Evolutionary conservation across 495 filamentous ascomycete genomes (phyloP), one percentile per base, ranked within the genome.

Genomic region (Niebla homalea): DNA sequence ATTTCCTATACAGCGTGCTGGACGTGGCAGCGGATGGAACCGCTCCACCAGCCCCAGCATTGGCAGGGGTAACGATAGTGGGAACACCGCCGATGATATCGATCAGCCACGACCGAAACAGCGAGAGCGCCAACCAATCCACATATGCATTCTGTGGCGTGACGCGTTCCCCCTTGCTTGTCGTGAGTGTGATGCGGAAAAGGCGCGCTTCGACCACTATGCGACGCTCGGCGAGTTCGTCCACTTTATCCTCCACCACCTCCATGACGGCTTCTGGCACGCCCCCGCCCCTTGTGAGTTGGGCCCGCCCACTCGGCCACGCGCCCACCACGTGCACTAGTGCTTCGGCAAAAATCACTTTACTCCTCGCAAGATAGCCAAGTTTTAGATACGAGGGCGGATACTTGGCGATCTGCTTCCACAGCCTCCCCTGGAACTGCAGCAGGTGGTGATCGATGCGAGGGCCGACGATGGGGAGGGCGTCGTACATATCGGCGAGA

Each of bases 361-460:
- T 84, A 50, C 79, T 85, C 37, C 87, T 79, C 5, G 87, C 83
- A 18, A 94, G 69, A 58, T 89, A 94, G 19, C 88, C 89, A 4
- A 96, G 74, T 42, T 89, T 89, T 12, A 96, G 77, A 60, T 96
- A 96, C 59, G 77, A 83, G 15, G 89, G 84, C 16, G 89, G 89
- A 61, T 94, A 94, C 64, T 93, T 94, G 36, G 87, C 86, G 50
- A 94, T 92, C 59, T 95, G 88, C 61, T 90, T 90, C 79, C 87
- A 94, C 0, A 95, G 74, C 15, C 86, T 75, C 23, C 81, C 84
- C 52, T 89, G 86, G 64, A 94, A 96, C 49, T 89, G 87, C 1
- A 96, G 71, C 3, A 96, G 69, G 62, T 96, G 88, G 68, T 96
- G 87, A 59, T 96, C 88, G 10, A 94, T 81, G n/a, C 89, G 78